Base-by-base conservation (phyloP, 768 basidiomycete genomes). In the Podaxis sp. region DNA sequence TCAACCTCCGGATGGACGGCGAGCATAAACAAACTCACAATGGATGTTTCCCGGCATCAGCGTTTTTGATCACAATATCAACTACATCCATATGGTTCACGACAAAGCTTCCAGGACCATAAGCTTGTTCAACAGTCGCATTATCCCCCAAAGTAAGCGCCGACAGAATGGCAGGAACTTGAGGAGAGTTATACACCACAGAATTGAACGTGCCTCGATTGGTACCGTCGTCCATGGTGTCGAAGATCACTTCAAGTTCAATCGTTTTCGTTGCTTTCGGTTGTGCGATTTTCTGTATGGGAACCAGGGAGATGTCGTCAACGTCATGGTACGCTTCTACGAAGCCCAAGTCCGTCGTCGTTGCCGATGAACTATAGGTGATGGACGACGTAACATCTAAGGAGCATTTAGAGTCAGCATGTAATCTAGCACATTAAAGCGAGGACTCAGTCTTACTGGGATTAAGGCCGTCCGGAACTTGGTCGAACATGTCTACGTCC, bases 401-500 rank as follows among this genome's bases (percentile, higher is more conserved):
- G 37, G 25, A 16, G 7, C 47, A 48, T 48, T 7, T 28, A 52
- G 14, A 32, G 21, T 25, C 46, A 44, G 35, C 18, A 21, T 3
- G 35, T 38, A 18, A 16, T 52, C 18, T 18, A 13, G 59, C 4
- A 53, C 48, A 18, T 6, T 35, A 16, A 37, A 40, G 32, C 60
- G 9, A 32, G 27, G 3, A 75, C 32, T 21, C n/a, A 14, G 18
- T 6, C 87, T 46, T 61, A 91, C 91, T 97, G 0, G 90, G 82
- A 64, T 88, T 83, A 25, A 98, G 79, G 10, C 78, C 73, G 25
- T 79, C 76, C 0, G 96, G 93, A 13, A 95, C 69, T 13, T 65
- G 77, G 71, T 98, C 96, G 72, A 97, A 98, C 94, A 95, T 96
- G 63, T 76, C 77, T 0, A 82, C 82, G 69, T 95, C 92, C 84